Evolutionary conservation across 2,329 filamentous ascomycete species (phyloP).

Genomic region (Thielaviopsis populi): DNA sequence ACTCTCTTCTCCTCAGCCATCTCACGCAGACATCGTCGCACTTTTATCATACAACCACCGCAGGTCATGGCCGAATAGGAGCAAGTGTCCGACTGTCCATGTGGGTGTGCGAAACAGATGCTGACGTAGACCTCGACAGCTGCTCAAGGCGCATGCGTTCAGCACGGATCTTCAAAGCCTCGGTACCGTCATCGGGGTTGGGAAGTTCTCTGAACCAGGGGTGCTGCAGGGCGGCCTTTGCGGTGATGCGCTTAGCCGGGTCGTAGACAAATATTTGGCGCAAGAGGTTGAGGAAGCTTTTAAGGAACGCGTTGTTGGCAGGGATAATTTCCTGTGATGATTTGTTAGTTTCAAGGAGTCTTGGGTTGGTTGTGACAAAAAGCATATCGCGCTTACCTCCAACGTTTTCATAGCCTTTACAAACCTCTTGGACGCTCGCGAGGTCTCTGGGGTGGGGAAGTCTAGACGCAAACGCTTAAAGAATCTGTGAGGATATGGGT

Average conservation of each 20-base stretch:
- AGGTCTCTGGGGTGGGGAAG: conserved; percentile 49
- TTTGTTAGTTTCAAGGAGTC: conserved; percentile 18
- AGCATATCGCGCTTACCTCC: conserved; percentile 32
- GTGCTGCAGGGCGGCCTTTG: conserved; percentile 49
- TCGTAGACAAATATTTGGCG: conserved; percentile 56
- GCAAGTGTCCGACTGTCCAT: conserved; percentile 8
- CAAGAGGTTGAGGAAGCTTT: conserved; percentile 48
- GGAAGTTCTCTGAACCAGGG: conserved; percentile 53
- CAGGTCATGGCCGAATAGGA: conserved; percentile 3
- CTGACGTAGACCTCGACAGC: conserved; percentile 20
- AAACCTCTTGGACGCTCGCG: conserved; percentile 48
- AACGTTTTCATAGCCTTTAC: conserved; percentile 59
- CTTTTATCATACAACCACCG: background rate
- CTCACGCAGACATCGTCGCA: background rate
- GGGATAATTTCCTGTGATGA: conserved; percentile 47
- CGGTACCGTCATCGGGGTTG: conserved; percentile 50
- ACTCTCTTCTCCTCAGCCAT: background rate
- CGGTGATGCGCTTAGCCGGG: conserved; percentile 48
- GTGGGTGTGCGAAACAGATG: background rate
- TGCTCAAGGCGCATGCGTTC: conserved; percentile 34
- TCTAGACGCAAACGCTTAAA: conserved; percentile 52
- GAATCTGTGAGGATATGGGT: conserved; percentile 32
- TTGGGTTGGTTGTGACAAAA: background rate
- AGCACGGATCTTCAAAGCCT: conserved; percentile 48
- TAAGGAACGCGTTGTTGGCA: conserved; percentile 41